A percentile compares a stretch with the other conserved stretches of the same genome.
Conservation (phyloP, 2,329 filamentous ascomycete genomes). For the Aspergillus tamarii region DNA sequence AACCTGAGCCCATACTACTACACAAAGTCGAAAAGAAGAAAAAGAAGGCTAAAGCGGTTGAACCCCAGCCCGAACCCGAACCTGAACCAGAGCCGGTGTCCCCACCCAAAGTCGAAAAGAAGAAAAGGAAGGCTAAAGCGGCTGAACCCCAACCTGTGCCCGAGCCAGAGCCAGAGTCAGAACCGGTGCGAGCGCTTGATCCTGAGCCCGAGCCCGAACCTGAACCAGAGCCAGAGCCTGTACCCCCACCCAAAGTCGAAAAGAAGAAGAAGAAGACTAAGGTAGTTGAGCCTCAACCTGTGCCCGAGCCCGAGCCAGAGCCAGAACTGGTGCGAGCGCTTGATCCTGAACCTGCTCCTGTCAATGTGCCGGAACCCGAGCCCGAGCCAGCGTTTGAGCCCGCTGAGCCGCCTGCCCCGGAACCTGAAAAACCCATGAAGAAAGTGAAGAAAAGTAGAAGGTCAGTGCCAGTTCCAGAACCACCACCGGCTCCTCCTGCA, state of each 20-base stretch:
- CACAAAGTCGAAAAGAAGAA: slow-evolving; percentile 23
- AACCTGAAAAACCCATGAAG: slow-evolving; percentile 33
- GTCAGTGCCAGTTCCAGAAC: slow-evolving; percentile 44
- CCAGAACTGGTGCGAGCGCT: slow-evolving; percentile 28
- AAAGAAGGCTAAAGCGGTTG: slow-evolving; percentile 19
- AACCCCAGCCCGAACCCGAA: slow-evolving; percentile 24
- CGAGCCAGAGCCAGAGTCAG: slow-evolving; percentile 36
- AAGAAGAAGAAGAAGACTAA: slow-evolving; percentile 34
- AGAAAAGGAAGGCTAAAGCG: slow-evolving; percentile 30
- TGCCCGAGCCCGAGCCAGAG: slow-evolving; percentile 35
- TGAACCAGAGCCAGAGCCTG: slow-evolving; percentile 27
- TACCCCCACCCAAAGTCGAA: slow-evolving; percentile 27
- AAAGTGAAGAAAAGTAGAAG: slow-evolving; percentile 39
- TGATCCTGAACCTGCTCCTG: slow-evolving; percentile 33
- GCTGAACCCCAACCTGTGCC: slow-evolving; percentile 33
- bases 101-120: slow-evolving; percentile 31
- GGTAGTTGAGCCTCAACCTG: slow-evolving; percentile 32
- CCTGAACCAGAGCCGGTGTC: slow-evolving; percentile 27
- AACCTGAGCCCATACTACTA: slow-evolving; percentile 7
- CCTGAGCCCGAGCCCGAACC: slow-evolving; percentile 39
- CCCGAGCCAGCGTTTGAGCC: slow-evolving; percentile 27
- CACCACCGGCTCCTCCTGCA: slow-evolving; percentile 46
- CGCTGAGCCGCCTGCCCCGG: slow-evolving; percentile 30
- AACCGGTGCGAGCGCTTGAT: slow-evolving; percentile 30
- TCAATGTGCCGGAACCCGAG: slow-evolving; percentile 31